Evolutionary conservation across 305 asterid genomes (phyloP).

Genomic region (Lippia alba): DNA sequence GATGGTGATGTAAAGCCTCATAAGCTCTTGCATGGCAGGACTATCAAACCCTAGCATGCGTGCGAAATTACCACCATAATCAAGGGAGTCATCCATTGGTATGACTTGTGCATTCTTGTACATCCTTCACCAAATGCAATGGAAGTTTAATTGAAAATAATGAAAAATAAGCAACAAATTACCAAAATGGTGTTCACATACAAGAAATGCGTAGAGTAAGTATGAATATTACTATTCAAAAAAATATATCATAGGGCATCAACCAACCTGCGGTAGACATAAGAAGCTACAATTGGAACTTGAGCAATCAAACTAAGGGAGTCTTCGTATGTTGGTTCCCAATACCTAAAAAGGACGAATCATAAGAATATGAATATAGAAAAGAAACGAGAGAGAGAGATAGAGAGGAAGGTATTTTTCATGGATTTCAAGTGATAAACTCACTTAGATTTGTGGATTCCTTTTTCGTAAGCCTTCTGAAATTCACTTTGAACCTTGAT

Average conservation of each 20-base stretch:
- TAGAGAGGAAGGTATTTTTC: not conserved
- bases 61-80: conserved; percentile 84
- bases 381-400: too few species aligned
- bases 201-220: not conserved
- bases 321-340: conserved; percentile 90
- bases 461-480: conserved; percentile 90
- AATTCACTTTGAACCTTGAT: conserved; percentile 83
- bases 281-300: conserved; percentile 75
- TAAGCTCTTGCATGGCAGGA: conserved; percentile 93
- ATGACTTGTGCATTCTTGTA: conserved; percentile 73
- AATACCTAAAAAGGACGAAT: conserved; percentile 50
- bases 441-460: conserved; percentile 86
- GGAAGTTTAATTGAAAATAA: conserved; percentile 23
- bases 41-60: conserved; percentile 90
- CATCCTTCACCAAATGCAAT: conserved; percentile 56
- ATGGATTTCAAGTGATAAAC: conserved; percentile 29
- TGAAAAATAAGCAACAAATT: too few species aligned
- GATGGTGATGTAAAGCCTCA: conserved; percentile 96
- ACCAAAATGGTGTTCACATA: not conserved
- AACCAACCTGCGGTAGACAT: conserved; percentile 82
- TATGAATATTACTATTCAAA: too few species aligned
- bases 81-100: conserved; percentile 73
- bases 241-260: conserved; percentile 8
- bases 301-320: conserved; percentile 87
- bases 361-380: conserved; percentile 33